Evolutionary conservation across 805 yeast species (phyloP).

Genomic region (Vanderwaltozyma yarrowii): DNA sequence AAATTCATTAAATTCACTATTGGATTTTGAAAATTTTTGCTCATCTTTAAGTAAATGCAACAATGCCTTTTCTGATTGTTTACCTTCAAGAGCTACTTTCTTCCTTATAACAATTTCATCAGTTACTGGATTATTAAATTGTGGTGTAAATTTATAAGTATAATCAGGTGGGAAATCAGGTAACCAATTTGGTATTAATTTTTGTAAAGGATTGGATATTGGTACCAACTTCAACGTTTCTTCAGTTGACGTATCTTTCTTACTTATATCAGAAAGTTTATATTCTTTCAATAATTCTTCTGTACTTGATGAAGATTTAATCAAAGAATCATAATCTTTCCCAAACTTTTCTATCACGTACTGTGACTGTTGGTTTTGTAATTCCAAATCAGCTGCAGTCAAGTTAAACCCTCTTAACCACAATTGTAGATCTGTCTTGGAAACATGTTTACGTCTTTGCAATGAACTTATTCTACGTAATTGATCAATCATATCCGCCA

Average conservation of each 20-base stretch:
- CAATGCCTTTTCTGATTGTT: conserved; percentile 69
- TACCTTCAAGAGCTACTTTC: conserved; percentile 68
- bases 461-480: conserved; percentile 44
- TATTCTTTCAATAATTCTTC: conserved; percentile 7
- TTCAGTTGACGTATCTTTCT: conserved; percentile 2
- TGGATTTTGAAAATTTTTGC: not conserved
- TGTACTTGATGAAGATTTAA: conserved; percentile 2
- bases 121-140: conserved; percentile 47
- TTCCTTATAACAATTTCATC: conserved; percentile 66
- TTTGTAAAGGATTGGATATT: conserved; percentile 31
- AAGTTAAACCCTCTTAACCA: conserved; percentile 37
- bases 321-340: conserved; percentile 6
- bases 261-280: conserved; percentile 8
- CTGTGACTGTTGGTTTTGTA: conserved; percentile 26
- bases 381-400: conserved; percentile 30
- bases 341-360: conserved; percentile 9
- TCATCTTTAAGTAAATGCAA: conserved; percentile 18
- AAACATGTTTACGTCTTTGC: conserved; percentile 50
- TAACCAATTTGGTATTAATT: conserved; percentile 60
- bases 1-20: conserved; percentile 4
- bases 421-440: conserved; percentile 41
- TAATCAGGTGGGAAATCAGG: conserved; percentile 93
- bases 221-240: conserved; percentile 31
- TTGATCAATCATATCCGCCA: conserved; percentile 31
- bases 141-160: conserved; percentile 73